These are phyloP conservation scores for Cercospora brassicicola DNA, from an alignment of 2,329 filamentous ascomycete species.

Conservation along the genomic window DNA sequence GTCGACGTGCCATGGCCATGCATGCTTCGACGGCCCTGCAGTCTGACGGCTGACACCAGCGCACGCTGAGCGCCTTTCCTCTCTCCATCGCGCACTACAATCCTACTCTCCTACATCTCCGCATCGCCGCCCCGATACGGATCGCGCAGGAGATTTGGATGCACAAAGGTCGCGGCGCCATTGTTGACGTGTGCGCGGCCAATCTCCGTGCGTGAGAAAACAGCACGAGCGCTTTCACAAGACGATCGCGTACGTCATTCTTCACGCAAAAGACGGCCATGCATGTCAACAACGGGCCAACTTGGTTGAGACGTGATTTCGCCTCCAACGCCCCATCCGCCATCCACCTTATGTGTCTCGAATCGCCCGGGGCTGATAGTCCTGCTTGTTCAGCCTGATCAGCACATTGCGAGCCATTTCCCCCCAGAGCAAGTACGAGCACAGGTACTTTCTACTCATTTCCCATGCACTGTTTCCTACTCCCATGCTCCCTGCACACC, in stretches of 20 bases:
- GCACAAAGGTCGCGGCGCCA: background rate
- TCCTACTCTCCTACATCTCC: background rate
- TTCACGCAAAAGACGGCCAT: background rate
- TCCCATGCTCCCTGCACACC: conserved; percentile 4
- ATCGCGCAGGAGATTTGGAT: background rate
- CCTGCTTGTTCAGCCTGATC: background rate
- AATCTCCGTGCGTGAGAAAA: background rate
- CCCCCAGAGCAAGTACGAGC: background rate
- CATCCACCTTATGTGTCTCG: background rate
- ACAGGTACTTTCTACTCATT: background rate
- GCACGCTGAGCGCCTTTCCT: too few species aligned
- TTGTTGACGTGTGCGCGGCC: background rate
- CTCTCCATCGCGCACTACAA: too few species aligned
- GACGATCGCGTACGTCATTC: background rate
- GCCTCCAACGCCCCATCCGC: background rate
- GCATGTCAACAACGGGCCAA: background rate
- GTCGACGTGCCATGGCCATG: background rate
- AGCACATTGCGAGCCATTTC: background rate
- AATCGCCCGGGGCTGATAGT: background rate
- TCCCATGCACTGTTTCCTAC: conserved; percentile 3
- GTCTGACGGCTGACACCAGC: background rate
- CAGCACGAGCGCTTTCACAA: background rate
- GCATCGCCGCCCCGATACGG: background rate
- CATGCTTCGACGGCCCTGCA: background rate
- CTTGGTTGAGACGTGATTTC: background rate